phyloP scores from a whole-genome alignment of 495 filamentous ascomycete species.

The Daldinia loculata region DNA sequence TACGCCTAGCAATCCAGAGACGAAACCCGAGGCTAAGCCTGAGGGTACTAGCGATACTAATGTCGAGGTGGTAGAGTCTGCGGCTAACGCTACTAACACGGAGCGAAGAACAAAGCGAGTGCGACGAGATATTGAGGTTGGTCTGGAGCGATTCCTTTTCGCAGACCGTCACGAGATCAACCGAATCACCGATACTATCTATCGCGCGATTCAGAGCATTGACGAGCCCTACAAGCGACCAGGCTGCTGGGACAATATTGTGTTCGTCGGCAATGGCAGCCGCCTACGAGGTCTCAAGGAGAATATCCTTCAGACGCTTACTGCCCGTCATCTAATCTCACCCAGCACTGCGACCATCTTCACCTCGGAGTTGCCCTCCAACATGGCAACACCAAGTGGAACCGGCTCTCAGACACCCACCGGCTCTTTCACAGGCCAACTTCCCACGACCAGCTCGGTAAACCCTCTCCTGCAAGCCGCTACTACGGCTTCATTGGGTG shows the following conservation, averaged over 20 bases:
- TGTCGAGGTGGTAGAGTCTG: conserved; percentile 11
- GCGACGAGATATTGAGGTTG: conserved; percentile 82
- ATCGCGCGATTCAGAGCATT: conserved; percentile 79
- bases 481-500: conserved; percentile 71
- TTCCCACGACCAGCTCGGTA: conserved; percentile 65
- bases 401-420: conserved; percentile 92
- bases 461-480: conserved; percentile 94
- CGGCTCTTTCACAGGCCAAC: conserved; percentile 65
- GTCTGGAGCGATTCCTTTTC: conserved; percentile 85
- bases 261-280: conserved; percentile 88
- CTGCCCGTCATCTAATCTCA: conserved; percentile 85
- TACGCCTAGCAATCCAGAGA: conserved; percentile 22
- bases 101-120: conserved; percentile 55
- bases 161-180: conserved; percentile 78
- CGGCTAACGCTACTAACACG: conserved; percentile 26
- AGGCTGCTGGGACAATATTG: conserved; percentile 87
- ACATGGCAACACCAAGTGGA: conserved; percentile 85
- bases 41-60: conserved; percentile 24
- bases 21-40: conserved; percentile 37
- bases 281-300: conserved; percentile 88
- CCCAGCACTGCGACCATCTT: conserved; percentile 94
- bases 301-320: conserved; percentile 79
- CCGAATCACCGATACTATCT: conserved; percentile 80
- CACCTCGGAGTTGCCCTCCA: conserved; percentile 91
- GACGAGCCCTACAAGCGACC: conserved; percentile 80